Evolutionary conservation across 2,329 filamentous ascomycete species (phyloP).

Genomic region (Xylariaceae sp.): DNA sequence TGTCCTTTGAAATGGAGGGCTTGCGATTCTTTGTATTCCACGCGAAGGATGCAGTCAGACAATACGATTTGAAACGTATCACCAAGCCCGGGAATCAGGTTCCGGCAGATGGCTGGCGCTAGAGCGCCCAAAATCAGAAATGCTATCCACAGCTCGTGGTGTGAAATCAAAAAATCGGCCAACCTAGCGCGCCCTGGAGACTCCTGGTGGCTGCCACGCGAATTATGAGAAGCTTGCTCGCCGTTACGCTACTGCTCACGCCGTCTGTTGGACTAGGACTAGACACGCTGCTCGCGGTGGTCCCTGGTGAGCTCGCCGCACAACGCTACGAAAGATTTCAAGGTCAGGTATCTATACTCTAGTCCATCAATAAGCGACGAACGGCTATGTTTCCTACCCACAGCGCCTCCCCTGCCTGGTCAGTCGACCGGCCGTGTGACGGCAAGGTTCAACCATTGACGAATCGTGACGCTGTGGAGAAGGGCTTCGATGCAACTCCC

Average conservation of each 20-base stretch:
- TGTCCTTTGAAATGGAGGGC: conserved; percentile 15
- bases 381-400: conserved; percentile 7
- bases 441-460: conserved; percentile 25
- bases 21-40: conserved; percentile 21
- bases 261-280: conserved; percentile 11
- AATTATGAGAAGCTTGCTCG: conserved; percentile 16
- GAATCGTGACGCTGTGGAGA: conserved; percentile 28
- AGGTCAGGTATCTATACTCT: conserved; percentile 1
- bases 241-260: conserved; percentile 20
- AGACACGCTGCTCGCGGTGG: conserved; percentile 8
- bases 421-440: conserved; percentile 6
- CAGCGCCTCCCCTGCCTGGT: conserved; percentile 16
- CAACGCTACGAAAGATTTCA: conserved; percentile 2
- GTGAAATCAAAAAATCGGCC: conserved; percentile 9
- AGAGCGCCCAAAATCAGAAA: conserved; percentile 12
- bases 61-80: conserved; percentile 31
- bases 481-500: conserved; percentile 27
- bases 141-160: conserved; percentile 12
- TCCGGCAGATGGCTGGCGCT: conserved; percentile 26
- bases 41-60: conserved; percentile 32
- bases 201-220: conserved; percentile 23
- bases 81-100: conserved; percentile 26
- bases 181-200: conserved; percentile 13
- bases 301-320: conserved; percentile 15
- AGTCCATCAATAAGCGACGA: conserved; percentile 2